Base-by-base conservation (phyloP, 495 filamentous ascomycete species). In the Tirmania nivea region DNA sequence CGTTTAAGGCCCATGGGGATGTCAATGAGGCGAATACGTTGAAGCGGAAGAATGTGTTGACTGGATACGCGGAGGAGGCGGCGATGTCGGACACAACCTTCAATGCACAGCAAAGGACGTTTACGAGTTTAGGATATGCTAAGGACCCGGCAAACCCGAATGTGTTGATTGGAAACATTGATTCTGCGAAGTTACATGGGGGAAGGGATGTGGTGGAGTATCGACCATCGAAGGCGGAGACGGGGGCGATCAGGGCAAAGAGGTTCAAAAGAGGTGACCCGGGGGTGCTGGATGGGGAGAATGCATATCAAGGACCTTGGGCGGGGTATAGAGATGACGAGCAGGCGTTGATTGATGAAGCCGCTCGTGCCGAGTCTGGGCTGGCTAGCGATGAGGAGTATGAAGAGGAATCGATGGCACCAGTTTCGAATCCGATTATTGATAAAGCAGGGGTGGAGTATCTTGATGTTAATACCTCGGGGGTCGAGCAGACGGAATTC, bases 261-360 rank as follows among this genome's bases (percentile, higher is more conserved):
- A 71, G 90, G 35, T 85, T 94, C 67, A 76, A 69, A 58, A 93
- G 85, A 66, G 90, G 90, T 8, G 80, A 89, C 64, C 71, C 84
- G 34, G 78, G 79, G 52, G 71, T 94, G 37, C 78, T 88, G 0
- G 84, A 94, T 57, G 90, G 90, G 0, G 80, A 84, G 7, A 80
- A 79, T 37, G 79, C 86, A 25, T 96, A 95, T 66, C 73, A 88
- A 34, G 92, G 90, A 1, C 92, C 90, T 0, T 99, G 92, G 92
- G 90, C 92, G 34, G 77, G 74, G 64, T 96, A 90, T 58, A 76
- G 81, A 55, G 70, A 77, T 55, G 85, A 83, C 56, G 79, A 87
- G 62, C 67, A 69, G 47, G 70, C 74, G 16, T 58, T 58, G 6
- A 72, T 62, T 16, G 70, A 75, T 21, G 65, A 72, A 53, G 67